Evolutionary conservation across 192 early-diverging fungal genomes (phyloP).

Genomic region (Anaeromyces robustus): DNA sequence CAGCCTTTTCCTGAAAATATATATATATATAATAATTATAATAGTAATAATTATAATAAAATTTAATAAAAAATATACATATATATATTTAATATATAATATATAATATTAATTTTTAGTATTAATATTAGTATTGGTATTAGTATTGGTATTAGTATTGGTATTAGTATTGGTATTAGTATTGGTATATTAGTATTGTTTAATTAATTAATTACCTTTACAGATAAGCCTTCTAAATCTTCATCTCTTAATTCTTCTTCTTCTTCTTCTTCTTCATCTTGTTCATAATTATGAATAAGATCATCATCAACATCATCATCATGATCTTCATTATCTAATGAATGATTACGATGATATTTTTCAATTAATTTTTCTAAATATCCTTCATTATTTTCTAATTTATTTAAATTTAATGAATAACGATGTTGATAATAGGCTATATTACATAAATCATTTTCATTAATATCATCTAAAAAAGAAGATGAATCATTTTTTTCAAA

Average conservation of each 20-base stretch:
- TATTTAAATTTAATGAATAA: not conserved
- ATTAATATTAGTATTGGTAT: too few species aligned
- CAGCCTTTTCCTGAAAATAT: not conserved
- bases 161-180: too few species aligned
- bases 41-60: too few species aligned
- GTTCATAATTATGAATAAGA: not conserved
- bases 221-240: not conserved
- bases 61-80: too few species aligned
- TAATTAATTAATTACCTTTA: not conserved
- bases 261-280: not conserved
- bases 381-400: not conserved
- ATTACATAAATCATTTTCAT: not conserved
- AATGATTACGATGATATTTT: not conserved
- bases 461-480: not conserved
- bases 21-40: too few species aligned
- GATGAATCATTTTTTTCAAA: not conserved
- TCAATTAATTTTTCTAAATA: not conserved
- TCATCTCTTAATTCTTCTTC: not conserved
- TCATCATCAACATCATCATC: not conserved
- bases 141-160: too few species aligned
- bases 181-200: too few species aligned
- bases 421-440: not conserved
- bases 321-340: not conserved
- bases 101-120: too few species aligned
- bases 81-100: too few species aligned